Conservation (phyloP, 2,329 filamentous ascomycete species). For the Phialophora verrucosa region DNA sequence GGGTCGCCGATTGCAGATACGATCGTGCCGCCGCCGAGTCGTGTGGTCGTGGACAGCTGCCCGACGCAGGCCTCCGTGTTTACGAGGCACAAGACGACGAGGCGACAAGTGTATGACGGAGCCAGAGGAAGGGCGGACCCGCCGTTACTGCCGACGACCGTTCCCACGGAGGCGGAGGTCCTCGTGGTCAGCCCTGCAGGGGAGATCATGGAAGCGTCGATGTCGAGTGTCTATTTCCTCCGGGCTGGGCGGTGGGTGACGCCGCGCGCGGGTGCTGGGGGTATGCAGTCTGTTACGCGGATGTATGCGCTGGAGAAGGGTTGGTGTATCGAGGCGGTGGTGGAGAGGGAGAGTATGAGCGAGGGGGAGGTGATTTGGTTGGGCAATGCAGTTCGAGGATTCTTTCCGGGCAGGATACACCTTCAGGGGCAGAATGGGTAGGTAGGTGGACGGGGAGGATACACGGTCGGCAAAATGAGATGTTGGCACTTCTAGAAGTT, state of each 20-base stretch:
- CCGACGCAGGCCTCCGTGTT: conserved; percentile 53
- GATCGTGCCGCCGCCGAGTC: background rate
- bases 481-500: background rate
- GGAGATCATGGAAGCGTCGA: conserved; percentile 82
- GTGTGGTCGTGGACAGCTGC: background rate
- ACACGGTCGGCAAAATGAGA: background rate
- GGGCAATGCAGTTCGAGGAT: conserved; percentile 86
- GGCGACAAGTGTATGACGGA: conserved; percentile 71
- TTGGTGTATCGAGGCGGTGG: conserved; percentile 68
- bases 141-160: conserved; percentile 40
- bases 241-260: conserved; percentile 72
- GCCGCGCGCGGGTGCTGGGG: conserved; percentile 75
- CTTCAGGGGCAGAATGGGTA: background rate
- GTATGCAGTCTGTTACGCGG: conserved; percentile 80
- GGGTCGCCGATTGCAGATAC: background rate
- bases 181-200: conserved; percentile 70
- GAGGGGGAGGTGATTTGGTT: conserved; percentile 83
- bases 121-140: conserved; percentile 68
- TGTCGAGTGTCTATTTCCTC: conserved; percentile 82
- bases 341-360: conserved; percentile 54
- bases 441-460: background rate
- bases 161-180: conserved; percentile 66
- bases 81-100: conserved; percentile 86
- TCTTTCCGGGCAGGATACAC: conserved; percentile 48
- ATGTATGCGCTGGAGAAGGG: conserved; percentile 77